A percentile compares a stretch with the other conserved stretches of the same genome.
Conservation (phyloP, 495 filamentous ascomycete species). For the Chaetomium tenue region DNA sequence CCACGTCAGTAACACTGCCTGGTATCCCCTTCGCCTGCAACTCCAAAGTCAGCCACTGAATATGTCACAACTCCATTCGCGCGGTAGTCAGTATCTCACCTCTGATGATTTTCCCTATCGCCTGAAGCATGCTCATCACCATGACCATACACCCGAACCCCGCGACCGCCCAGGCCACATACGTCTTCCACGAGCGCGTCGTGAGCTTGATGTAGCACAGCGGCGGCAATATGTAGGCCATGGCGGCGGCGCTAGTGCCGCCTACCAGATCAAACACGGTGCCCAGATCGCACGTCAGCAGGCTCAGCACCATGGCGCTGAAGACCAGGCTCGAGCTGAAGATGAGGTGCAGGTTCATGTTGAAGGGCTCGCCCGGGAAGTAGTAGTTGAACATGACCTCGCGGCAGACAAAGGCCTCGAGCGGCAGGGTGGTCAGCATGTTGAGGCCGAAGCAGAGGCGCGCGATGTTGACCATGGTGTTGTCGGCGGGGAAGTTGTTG, state of each 20-base stretch:
- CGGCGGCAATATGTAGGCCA: slow-evolving; percentile 94
- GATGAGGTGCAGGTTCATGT: slow-evolving; percentile 78
- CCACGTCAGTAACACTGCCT: slow-evolving; percentile 18
- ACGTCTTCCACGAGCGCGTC: slow-evolving; percentile 71
- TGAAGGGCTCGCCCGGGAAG: slow-evolving; percentile 74
- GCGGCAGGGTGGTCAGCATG: slow-evolving; percentile 94
- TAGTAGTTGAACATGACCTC: slow-evolving; percentile 96
- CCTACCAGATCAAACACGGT: slow-evolving; percentile 94
- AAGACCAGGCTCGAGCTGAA: slow-evolving; percentile 79
- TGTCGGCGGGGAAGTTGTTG: slow-evolving; percentile 92
- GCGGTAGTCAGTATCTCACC: slow-evolving; percentile 33
- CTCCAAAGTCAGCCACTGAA: neutral
- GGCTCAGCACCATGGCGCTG: slow-evolving; percentile 68
- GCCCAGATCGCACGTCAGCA: slow-evolving; percentile 89
- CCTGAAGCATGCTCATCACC: slow-evolving; percentile 76
- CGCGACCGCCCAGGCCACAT: slow-evolving; percentile 64
- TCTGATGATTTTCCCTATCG: slow-evolving; percentile 61
- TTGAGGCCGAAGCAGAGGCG: slow-evolving; percentile 94
- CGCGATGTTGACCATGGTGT: slow-evolving; percentile 89
- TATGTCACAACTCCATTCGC: neutral
- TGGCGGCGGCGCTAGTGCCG: slow-evolving; percentile 85
- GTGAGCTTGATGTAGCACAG: slow-evolving; percentile 93
- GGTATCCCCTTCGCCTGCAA: slow-evolving; percentile 20
- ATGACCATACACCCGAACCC: slow-evolving; percentile 81
- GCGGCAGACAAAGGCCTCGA: slow-evolving; percentile 95